Percentiles rank a stretch among this genome's conserved stretches.
Conservation (phyloP, 225 moss, liverwort and hornwort species). For the Pleurozium schreberi region DNA sequence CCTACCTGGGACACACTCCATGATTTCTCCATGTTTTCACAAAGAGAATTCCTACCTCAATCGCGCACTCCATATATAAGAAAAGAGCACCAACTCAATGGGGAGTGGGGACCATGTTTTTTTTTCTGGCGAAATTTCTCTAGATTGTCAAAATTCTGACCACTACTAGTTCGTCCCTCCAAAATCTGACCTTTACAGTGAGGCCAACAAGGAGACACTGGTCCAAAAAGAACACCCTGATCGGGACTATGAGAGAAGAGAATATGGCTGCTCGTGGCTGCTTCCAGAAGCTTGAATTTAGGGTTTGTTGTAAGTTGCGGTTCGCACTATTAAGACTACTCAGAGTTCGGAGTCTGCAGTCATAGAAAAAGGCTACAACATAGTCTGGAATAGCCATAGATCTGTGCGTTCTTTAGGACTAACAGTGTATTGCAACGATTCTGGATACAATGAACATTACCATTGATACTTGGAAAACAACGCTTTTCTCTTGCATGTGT, state of each 20-base stretch:
- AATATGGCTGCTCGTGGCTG: too few species aligned
- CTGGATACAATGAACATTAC: not conserved
- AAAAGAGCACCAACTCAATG: not conserved
- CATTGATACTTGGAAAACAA: not conserved
- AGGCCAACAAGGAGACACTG: too few species aligned
- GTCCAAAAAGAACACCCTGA: too few species aligned
- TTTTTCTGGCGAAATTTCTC: too few species aligned
- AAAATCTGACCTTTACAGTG: too few species aligned
- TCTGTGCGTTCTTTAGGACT: not conserved
- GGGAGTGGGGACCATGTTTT: too few species aligned
- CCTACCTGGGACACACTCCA: not conserved
- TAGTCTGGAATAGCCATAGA: not conserved
- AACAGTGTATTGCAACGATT: not conserved
- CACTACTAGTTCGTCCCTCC: too few species aligned
- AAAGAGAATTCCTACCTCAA: not conserved
- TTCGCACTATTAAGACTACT: not conserved
- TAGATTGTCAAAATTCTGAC: too few species aligned
- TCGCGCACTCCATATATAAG: too few species aligned
- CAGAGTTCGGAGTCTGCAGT: too few species aligned
- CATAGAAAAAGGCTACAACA: not conserved
- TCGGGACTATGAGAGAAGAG: too few species aligned
- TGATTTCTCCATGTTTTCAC: not conserved
- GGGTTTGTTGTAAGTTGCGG: too few species aligned
- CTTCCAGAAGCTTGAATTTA: not conserved
- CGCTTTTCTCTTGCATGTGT: not conserved